phyloP scores from a whole-genome alignment of 495 filamentous ascomycete species.

The Alectoria sarmentosa region DNA sequence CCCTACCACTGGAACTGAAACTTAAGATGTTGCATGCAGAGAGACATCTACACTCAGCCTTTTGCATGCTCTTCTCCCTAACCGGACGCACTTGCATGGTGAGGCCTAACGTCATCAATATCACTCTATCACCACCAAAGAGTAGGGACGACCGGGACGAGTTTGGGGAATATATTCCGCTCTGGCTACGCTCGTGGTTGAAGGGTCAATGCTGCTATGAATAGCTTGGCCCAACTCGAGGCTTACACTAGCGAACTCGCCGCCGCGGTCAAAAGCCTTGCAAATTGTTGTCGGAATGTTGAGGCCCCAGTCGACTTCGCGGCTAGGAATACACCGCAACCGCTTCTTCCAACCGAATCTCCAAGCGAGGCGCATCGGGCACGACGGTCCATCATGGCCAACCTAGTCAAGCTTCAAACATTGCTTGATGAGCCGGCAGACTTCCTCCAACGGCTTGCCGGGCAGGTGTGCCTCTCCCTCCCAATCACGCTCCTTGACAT shows the following conservation, averaged over 20 bases:
- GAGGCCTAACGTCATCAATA: too few species aligned
- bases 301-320: neutral
- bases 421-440: slow-evolving; percentile 21
- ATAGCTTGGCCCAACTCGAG: slow-evolving; percentile 10
- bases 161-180: neutral
- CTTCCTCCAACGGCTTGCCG: slow-evolving; percentile 21
- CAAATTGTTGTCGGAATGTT: neutral
- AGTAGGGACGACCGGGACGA: neutral
- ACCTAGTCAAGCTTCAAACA: slow-evolving; percentile 17
- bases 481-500: neutral
- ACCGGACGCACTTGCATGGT: too few species aligned
- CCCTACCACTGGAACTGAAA: too few species aligned
- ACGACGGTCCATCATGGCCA: slow-evolving; percentile 13
- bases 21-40: too few species aligned
- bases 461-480: slow-evolving; percentile 15
- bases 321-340: slow-evolving; percentile 4
- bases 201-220: slow-evolving; percentile 7
- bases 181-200: neutral
- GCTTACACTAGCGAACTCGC: slow-evolving; percentile 12
- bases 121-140: neutral
- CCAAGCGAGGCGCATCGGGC: slow-evolving; percentile 12
- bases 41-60: too few species aligned
- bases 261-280: slow-evolving; percentile 14
- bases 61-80: too few species aligned
- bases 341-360: neutral